Base-by-base conservation (phyloP, 495 filamentous ascomycete genomes). In the Echria macrotheca region DNA sequence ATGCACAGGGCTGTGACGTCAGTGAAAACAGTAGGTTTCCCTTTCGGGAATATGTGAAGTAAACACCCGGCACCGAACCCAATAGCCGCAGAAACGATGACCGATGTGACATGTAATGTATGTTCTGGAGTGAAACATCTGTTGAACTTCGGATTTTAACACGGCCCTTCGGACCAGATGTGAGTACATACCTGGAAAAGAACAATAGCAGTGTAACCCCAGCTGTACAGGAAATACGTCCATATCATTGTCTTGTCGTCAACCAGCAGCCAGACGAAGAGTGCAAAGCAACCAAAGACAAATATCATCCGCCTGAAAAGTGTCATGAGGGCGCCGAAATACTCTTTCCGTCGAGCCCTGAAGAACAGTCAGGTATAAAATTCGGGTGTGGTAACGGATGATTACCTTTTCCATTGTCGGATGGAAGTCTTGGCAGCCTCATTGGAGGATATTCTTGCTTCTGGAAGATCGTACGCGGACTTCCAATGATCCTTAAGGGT, bases 131-230 rank as follows among this genome's bases (percentile, higher is more conserved):
- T 65, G 24, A 65, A 65, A 39, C 59, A 61, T 4, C 61, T 57
- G 28, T 65, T 65, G 52, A 65, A 60, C 58, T 53, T n/a, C n/a
- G n/a, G n/a, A n/a, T n/a, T n/a, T n/a, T n/a, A n/a, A n/a, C n/a
- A n/a, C n/a, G n/a, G n/a, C n/a, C n/a, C n/a, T n/a, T n/a, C n/a
- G n/a, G n/a, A n/a, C n/a, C n/a, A n/a, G n/a, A n/a, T n/a, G n/a
- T n/a, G n/a, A n/a, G n/a, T n/a, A n/a, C n/a, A n/a, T 45, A 54
- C 53, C 53, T 65, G 60, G 36, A 63, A 60, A 14, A 65, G 1
- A 15, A 65, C 53, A 21, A 65, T 55, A 5, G 50, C 53, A 4
- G 57, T 48, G 26, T 65, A 65, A 1, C 54, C 60, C 10, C 55
- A 10, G 32, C 40, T 24, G 45, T 65, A 65, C 2, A 45, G 31